Percentiles rank a stretch among this genome's conserved stretches.
phyloP scores from a whole-genome alignment of 371 early-diverging fungal species.

The Paraphysoderma sedebokerense region DNA sequence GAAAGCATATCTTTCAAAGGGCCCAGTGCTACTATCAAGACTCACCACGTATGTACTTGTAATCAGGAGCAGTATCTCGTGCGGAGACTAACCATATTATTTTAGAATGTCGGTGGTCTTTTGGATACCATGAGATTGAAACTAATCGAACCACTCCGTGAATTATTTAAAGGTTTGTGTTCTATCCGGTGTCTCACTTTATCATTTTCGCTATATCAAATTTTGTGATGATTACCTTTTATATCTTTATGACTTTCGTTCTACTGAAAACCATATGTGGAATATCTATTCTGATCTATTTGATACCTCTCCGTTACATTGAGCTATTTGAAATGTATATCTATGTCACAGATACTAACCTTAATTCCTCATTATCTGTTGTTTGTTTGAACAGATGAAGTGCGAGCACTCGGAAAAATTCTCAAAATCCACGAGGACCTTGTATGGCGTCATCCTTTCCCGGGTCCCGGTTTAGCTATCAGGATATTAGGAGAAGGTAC shows the following conservation, averaged over 20 bases:
- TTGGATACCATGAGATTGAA: conserved; percentile 90
- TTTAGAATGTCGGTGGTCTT: conserved; percentile 84
- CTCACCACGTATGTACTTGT: conserved; percentile 58
- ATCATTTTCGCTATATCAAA: not conserved
- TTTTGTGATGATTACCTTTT: not conserved
- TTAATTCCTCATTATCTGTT: not conserved
- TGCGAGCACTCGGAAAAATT: conserved; percentile 74
- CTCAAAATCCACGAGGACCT: conserved; percentile 83
- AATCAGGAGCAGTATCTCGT: not conserved
- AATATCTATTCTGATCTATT: not conserved
- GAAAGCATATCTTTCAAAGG: conserved; percentile 97
- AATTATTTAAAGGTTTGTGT: conserved; percentile 94
- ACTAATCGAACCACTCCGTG: conserved; percentile 91
- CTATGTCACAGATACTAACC: too few species aligned
- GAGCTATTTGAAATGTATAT: too few species aligned
- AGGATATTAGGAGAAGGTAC: conserved; percentile 89
- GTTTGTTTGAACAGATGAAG: conserved; percentile 81
- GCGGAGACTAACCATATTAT: not conserved
- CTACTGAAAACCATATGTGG: too few species aligned
- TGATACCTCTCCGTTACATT: not conserved
- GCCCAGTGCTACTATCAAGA: conserved; percentile 93
- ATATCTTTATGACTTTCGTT: too few species aligned
- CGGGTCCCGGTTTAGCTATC: conserved; percentile 96
- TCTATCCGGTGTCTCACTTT: not conserved
- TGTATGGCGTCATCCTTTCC: conserved; percentile 97